These are phyloP conservation scores for Tricholoma matsutake DNA, from an alignment of 768 basidiomycete genomes.

Conservation along the genomic window DNA sequence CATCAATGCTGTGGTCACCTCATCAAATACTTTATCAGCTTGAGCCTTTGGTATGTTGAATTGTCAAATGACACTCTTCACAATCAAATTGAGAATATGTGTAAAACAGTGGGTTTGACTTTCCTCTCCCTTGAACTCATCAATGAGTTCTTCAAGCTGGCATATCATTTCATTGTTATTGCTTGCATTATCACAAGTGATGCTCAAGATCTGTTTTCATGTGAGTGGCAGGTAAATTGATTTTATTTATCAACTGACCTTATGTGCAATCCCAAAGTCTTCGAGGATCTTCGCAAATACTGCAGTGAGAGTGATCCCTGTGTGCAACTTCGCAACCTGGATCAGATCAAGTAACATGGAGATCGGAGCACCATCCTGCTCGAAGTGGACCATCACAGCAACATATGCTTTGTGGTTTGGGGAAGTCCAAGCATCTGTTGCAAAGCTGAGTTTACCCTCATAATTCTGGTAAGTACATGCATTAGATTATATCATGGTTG, in stretches of 20 bases:
- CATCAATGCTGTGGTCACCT: slow-evolving; percentile 18
- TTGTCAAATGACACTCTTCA: slow-evolving; percentile 24
- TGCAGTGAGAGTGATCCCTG: slow-evolving; percentile 24
- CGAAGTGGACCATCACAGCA: too few relatives aligned
- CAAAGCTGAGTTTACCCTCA: slow-evolving; percentile 20
- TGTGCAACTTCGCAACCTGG: slow-evolving; percentile 31
- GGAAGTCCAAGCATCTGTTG: slow-evolving; percentile 26
- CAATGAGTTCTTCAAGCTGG: slow-evolving; percentile 20
- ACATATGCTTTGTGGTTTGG: too few relatives aligned
- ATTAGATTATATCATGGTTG: too few relatives aligned
- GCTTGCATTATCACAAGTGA: slow-evolving; percentile 36
- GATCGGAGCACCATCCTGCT: too few relatives aligned
- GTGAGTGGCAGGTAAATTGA: slow-evolving; percentile 25
- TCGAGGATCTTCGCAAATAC: slow-evolving; percentile 26
- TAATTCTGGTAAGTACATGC: slow-evolving; percentile 31
- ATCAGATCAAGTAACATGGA: slow-evolving; percentile 32
- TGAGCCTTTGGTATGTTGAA: background rate
- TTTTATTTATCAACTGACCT: slow-evolving; percentile 19
- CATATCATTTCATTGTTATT: slow-evolving; percentile 34
- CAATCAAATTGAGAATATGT: slow-evolving; percentile 37
- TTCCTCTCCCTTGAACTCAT: too few relatives aligned
- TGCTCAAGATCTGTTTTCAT: slow-evolving; percentile 23
- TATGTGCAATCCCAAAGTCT: slow-evolving; percentile 30
- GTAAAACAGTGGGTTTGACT: slow-evolving; percentile 34
- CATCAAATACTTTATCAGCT: background rate